phyloP scores from a whole-genome alignment of 345 rosid species.

The Leavenworthia alabamica region DNA sequence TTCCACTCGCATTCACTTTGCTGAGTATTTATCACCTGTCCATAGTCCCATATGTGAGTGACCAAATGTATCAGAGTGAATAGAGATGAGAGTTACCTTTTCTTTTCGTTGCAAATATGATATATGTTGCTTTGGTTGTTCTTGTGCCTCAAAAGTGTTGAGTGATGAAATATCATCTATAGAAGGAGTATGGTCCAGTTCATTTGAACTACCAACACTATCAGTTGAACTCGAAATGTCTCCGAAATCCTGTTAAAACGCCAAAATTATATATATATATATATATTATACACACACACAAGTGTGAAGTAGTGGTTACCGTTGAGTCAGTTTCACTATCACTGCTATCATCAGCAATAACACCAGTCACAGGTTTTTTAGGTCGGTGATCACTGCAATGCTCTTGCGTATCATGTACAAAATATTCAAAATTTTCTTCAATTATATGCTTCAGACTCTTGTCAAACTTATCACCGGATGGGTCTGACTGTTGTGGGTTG shows the following conservation, averaged over 20 bases:
- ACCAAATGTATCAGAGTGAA: background rate
- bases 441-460: background rate
- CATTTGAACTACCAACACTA: constrained; percentile 14
- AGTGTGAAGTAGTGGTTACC: constrained; percentile 2
- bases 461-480: background rate
- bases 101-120: background rate
- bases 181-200: background rate
- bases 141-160: background rate
- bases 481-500: background rate
- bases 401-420: constrained; percentile 2
- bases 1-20: constrained; percentile 8
- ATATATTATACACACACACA: no score
- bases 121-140: constrained; percentile 11
- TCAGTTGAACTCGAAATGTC: constrained; percentile 17
- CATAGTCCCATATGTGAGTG: background rate
- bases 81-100: constrained; percentile 19
- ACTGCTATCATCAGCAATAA: background rate
- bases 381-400: background rate
- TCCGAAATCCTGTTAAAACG: background rate
- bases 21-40: constrained; percentile 3
- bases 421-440: background rate
- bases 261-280: no score
- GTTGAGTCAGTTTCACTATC: constrained; percentile 23
- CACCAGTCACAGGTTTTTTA: background rate
- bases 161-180: background rate